Percentiles rank a stretch among this genome's conserved stretches.
phyloP scores from a whole-genome alignment of 2,329 filamentous ascomycete species.

The Penicillium sp. region DNA sequence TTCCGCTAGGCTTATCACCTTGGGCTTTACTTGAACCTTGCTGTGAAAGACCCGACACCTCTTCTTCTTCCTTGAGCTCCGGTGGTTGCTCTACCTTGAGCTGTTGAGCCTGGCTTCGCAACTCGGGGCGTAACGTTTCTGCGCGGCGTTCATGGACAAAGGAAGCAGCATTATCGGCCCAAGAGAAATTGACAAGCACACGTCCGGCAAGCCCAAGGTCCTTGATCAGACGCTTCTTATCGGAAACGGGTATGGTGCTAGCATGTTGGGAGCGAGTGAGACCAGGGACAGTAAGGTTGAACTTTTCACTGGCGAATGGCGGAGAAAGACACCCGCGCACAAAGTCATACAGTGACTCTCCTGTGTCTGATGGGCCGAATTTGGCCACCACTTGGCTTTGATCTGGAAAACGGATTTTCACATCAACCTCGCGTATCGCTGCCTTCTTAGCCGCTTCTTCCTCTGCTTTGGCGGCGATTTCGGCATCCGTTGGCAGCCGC shows the following conservation, averaged over 20 bases:
- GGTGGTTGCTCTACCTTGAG: conserved; percentile 50
- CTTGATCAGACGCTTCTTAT: conserved; percentile 58
- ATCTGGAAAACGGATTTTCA: conserved; percentile 86
- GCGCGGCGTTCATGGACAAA: conserved; percentile 50
- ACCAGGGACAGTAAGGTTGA: conserved; percentile 64
- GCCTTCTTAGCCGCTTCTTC: conserved; percentile 64
- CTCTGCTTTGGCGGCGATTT: conserved; percentile 67
- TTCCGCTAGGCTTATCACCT: conserved; percentile 30
- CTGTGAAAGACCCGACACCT: conserved; percentile 7
- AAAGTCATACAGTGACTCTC: conserved; percentile 67
- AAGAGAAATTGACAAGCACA: conserved; percentile 71
- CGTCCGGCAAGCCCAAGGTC: conserved; percentile 67
- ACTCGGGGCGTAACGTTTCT: conserved; percentile 58
- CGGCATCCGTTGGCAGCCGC: conserved; percentile 75
- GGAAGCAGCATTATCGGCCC: conserved; percentile 62
- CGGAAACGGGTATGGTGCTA: conserved; percentile 43
- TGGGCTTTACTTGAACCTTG: conserved; percentile 30
- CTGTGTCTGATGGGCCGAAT: conserved; percentile 66
- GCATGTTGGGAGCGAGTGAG: conserved; percentile 21
- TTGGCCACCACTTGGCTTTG: conserved; percentile 71
- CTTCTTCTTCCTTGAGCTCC: conserved; percentile 52
- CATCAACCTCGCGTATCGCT: conserved; percentile 62
- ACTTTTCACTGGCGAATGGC: conserved; percentile 55
- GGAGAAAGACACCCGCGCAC: conserved; percentile 68
- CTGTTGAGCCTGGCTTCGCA: conserved; percentile 61